These are phyloP conservation scores for Dendrothele bispora DNA, from an alignment of 768 basidiomycete species.

Conservation along the genomic window DNA sequence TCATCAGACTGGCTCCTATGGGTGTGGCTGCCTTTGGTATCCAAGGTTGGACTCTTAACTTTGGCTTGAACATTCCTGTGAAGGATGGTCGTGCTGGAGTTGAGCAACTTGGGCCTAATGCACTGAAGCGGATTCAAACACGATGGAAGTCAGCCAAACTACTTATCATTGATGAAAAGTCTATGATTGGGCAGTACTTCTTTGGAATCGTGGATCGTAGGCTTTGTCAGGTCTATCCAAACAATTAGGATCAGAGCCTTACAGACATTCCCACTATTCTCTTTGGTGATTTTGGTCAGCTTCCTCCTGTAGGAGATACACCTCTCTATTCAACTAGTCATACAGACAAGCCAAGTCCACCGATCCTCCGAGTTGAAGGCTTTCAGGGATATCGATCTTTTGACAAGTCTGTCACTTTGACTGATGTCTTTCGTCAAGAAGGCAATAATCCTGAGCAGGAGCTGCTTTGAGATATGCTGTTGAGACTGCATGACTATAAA, in stretches of 20 bases:
- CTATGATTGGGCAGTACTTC: constrained; percentile 29
- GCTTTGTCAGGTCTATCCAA: constrained; percentile 12
- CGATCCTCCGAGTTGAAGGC: no score
- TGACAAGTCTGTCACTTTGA: neutral
- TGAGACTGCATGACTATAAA: neutral
- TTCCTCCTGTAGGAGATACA: constrained; percentile 25
- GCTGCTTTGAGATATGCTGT: no score
- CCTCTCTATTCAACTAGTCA: no score
- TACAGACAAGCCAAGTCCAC: no score
- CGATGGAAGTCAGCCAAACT: constrained; percentile 16
- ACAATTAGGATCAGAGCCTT: constrained; percentile 8
- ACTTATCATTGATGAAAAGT: constrained; percentile 23
- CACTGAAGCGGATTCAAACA: constrained; percentile 12
- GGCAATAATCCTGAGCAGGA: no score
- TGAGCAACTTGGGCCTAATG: constrained; percentile 7
- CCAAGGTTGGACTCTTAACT: constrained; percentile 20
- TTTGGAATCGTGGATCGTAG: constrained; percentile 18
- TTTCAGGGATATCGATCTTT: neutral
- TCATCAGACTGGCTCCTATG: constrained; percentile 14
- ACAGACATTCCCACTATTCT: constrained; percentile 18
- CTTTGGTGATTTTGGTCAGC: constrained; percentile 28
- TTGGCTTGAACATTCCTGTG: constrained; percentile 14
- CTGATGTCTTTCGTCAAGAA: neutral
- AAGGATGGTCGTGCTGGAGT: constrained; percentile 9
- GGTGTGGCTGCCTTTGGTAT: constrained; percentile 26